Percentiles rank a stretch among this genome's conserved stretches.
Conservation (phyloP, 2,329 filamentous ascomycete species). For the Talaromyces sp. region DNA sequence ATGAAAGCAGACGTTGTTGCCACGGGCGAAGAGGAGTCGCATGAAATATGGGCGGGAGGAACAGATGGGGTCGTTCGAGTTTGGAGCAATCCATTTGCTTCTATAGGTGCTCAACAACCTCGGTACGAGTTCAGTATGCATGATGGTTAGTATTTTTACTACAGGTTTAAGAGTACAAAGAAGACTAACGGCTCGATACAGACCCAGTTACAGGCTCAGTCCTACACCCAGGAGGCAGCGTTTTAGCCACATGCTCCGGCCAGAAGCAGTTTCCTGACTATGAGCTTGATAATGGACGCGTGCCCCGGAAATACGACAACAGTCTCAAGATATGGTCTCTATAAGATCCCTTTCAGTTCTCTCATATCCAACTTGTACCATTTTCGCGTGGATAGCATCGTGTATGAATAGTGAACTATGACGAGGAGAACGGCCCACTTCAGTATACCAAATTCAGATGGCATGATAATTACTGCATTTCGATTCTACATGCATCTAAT, state of each 20-base stretch:
- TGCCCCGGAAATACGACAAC: slow-evolving; percentile 23
- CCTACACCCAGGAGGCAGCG: slow-evolving; percentile 43
- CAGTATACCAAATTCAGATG: background rate
- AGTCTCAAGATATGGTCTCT: slow-evolving; percentile 37
- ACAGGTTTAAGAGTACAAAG: background rate
- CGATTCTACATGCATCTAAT: background rate
- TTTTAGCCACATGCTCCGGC: slow-evolving; percentile 49
- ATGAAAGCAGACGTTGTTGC: slow-evolving; percentile 50
- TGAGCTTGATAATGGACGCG: slow-evolving; percentile 5
- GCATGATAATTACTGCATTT: background rate
- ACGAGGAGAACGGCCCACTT: too few relatives aligned
- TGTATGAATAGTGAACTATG: too few relatives aligned
- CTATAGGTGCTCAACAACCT: slow-evolving; percentile 37
- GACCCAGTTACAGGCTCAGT: slow-evolving; percentile 43
- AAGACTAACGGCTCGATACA: slow-evolving; percentile 20
- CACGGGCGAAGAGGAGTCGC: slow-evolving; percentile 27
- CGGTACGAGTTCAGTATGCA: slow-evolving; percentile 42
- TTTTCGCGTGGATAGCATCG: too few relatives aligned
- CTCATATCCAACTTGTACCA: background rate
- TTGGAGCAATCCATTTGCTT: slow-evolving; percentile 44
- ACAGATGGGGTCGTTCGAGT: slow-evolving; percentile 50
- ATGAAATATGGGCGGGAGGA: slow-evolving; percentile 57
- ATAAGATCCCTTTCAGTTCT: slow-evolving; percentile 3
- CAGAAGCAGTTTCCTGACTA: slow-evolving; percentile 27
- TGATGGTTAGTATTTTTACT: slow-evolving; percentile 30